Conservation (phyloP, 192 early-diverging fungal species). For the Linnemannia elongata region DNA sequence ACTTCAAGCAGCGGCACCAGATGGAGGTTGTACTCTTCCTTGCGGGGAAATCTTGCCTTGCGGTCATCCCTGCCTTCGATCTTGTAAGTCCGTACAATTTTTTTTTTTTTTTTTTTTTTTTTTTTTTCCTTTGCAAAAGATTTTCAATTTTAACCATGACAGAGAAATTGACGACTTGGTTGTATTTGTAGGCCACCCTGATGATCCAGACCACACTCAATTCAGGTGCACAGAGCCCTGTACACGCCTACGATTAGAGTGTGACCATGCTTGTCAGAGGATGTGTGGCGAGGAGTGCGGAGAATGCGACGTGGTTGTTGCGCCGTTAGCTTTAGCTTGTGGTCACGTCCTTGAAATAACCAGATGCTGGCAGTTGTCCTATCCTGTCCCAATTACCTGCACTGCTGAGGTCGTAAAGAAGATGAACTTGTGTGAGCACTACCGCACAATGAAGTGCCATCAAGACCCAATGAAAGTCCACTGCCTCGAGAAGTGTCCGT, state of each 20-base stretch:
- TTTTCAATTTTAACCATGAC: neutral
- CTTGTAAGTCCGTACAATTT: constrained; percentile 40
- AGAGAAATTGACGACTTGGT: neutral
- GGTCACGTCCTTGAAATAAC: constrained; percentile 34
- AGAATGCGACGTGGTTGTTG: constrained; percentile 33
- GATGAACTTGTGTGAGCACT: constrained; percentile 59
- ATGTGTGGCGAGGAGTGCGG: constrained; percentile 65
- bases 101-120: no score
- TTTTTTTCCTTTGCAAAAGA: neutral
- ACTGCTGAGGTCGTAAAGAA: constrained; percentile 13
- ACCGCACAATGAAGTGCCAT: constrained; percentile 36
- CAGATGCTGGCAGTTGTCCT: constrained; percentile 27
- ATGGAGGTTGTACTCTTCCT: constrained; percentile 64
- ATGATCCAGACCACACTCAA: constrained; percentile 55
- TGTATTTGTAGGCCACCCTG: constrained; percentile 59
- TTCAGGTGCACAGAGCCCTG: constrained; percentile 61
- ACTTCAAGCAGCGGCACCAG: constrained; percentile 58
- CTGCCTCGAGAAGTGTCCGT: constrained; percentile 46
- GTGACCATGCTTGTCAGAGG: constrained; percentile 61
- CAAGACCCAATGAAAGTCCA: neutral
- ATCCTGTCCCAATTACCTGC: constrained; percentile 36
- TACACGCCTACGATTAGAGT: constrained; percentile 41
- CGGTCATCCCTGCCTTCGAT: constrained; percentile 58
- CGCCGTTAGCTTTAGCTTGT: constrained; percentile 19
- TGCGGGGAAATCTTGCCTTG: constrained; percentile 60